These are phyloP conservation scores for Barbarea vulgaris DNA, from an alignment of 345 rosid genomes.

Conservation along the genomic window DNA sequence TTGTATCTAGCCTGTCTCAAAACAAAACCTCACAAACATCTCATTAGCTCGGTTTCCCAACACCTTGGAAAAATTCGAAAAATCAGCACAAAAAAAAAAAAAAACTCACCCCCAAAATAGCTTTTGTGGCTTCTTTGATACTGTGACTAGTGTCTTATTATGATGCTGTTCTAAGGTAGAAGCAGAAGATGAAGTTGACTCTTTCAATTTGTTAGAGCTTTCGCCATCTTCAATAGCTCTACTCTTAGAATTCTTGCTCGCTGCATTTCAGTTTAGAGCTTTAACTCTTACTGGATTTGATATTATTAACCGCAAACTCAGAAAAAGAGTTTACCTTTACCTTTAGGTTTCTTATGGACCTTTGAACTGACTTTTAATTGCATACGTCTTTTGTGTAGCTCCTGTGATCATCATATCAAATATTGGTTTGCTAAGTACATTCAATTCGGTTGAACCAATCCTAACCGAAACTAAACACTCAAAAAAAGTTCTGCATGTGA, in stretches of 20 bases:
- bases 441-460: too few relatives aligned
- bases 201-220: background rate
- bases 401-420: slow-evolving; percentile 46
- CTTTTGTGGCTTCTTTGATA: slow-evolving; percentile 55
- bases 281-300: background rate
- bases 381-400: slow-evolving; percentile 74
- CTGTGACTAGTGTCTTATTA: slow-evolving; percentile 8
- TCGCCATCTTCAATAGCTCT: too few relatives aligned
- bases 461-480: too few relatives aligned
- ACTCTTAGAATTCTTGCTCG: background rate
- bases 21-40: slow-evolving; percentile 5
- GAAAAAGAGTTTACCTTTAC: slow-evolving; percentile 30
- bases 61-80: background rate
- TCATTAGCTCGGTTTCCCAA: slow-evolving; percentile 15
- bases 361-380: slow-evolving; percentile 56
- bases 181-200: slow-evolving; percentile 15
- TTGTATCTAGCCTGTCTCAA: slow-evolving; percentile 60
- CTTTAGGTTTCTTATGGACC: slow-evolving; percentile 52
- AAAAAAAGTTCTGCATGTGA: background rate
- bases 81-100: too few relatives aligned
- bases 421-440: background rate
- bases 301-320: background rate
- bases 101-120: slow-evolving; percentile 70
- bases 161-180: slow-evolving; percentile 15
- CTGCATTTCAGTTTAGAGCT: slow-evolving; percentile 20